A percentile compares a stretch with the other conserved stretches of the same genome.
phyloP scores from a whole-genome alignment of 2,329 filamentous ascomycete species.

The Bipolaris oryzae region DNA sequence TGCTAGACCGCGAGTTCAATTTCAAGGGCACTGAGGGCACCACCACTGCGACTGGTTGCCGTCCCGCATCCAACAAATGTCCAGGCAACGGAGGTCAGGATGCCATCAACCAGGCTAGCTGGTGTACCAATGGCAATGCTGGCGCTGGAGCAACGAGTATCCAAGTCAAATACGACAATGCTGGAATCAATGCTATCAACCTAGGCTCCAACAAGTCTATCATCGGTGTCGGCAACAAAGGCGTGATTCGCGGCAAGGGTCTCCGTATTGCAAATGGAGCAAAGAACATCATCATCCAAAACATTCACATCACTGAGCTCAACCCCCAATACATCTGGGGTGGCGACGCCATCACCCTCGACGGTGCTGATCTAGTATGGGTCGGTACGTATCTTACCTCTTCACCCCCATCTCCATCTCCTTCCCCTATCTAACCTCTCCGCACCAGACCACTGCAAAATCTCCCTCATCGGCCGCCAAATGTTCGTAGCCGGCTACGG shows the following conservation, averaged over 20 bases:
- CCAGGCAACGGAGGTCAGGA: slow-evolving; percentile 62
- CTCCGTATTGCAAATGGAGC: slow-evolving; percentile 50
- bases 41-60: slow-evolving; percentile 60
- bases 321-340: slow-evolving; percentile 47
- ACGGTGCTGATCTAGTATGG: slow-evolving; percentile 32
- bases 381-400: not conserved
- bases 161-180: slow-evolving; percentile 61
- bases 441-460: slow-evolving; percentile 47
- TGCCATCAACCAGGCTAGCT: slow-evolving; percentile 65
- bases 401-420: not conserved
- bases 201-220: slow-evolving; percentile 65
- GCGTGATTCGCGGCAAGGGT: slow-evolving; percentile 65
- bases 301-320: slow-evolving; percentile 53
- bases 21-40: slow-evolving; percentile 63
- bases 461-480: slow-evolving; percentile 64
- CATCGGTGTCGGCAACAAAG: slow-evolving; percentile 59
- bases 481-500: slow-evolving; percentile 64
- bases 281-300: slow-evolving; percentile 61
- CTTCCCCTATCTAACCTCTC: not conserved
- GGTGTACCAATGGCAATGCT: slow-evolving; percentile 53
- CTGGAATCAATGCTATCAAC: slow-evolving; percentile 57
- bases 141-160: slow-evolving; percentile 27
- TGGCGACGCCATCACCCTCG: slow-evolving; percentile 43
- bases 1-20: slow-evolving; percentile 62
- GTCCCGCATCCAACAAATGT: slow-evolving; percentile 51